phyloP scores from a whole-genome alignment of 352 stramenopile genomes.

The Phytophthora sojae region DNA sequence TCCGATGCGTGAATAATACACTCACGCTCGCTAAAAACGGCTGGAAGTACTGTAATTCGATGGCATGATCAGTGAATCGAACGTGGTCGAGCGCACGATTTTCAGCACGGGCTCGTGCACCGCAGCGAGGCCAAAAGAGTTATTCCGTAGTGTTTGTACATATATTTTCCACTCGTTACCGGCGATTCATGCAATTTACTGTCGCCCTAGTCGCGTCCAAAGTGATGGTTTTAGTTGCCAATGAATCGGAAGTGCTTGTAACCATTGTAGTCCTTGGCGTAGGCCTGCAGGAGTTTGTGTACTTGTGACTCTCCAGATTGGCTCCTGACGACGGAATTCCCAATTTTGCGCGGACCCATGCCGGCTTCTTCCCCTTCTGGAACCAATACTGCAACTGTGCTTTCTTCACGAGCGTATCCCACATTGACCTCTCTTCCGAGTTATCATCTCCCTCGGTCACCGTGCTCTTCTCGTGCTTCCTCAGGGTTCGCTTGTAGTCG shows the following conservation, averaged over 20 bases:
- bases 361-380: not conserved
- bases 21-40: no score
- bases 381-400: not conserved
- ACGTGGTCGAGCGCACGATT: no score
- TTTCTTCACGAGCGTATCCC: not conserved
- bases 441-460: not conserved
- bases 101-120: no score
- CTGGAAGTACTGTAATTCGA: no score
- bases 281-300: not conserved
- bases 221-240: no score
- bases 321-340: not conserved
- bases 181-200: no score
- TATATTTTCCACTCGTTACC: no score
- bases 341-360: slow-evolving; percentile 1
- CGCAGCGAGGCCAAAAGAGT: no score
- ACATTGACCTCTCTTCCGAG: not conserved
- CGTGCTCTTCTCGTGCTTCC: not conserved
- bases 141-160: no score
- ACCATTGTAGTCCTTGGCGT: not conserved
- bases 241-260: not conserved
- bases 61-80: no score
- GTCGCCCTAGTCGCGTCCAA: no score
- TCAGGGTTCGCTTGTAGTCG: not conserved
- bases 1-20: no score
- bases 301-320: not conserved